Conservation (phyloP, 2,329 filamentous ascomycete species). For the Ascosphaera apis region DNA sequence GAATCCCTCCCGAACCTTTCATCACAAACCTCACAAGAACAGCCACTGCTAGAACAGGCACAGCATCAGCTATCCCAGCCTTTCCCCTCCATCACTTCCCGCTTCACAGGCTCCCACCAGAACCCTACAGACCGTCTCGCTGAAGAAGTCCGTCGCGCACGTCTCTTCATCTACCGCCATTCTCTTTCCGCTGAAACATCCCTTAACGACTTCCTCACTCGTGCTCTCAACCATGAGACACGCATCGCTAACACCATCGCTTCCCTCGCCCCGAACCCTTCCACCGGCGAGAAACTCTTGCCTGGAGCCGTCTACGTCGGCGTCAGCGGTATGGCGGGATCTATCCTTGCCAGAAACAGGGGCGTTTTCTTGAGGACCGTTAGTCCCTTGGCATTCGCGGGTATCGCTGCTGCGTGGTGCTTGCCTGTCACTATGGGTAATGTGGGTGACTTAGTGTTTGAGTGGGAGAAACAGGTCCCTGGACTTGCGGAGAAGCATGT, state of each 20-base stretch:
- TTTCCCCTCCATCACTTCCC: neutral
- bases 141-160: slow-evolving; percentile 53
- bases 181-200: slow-evolving; percentile 54
- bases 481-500: slow-evolving; percentile 63
- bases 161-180: slow-evolving; percentile 58
- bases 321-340: slow-evolving; percentile 84
- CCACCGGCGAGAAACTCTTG: slow-evolving; percentile 71
- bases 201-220: slow-evolving; percentile 62
- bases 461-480: slow-evolving; percentile 77
- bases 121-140: slow-evolving; percentile 82
- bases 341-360: slow-evolving; percentile 71
- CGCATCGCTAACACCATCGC: slow-evolving; percentile 77
- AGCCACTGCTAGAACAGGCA: slow-evolving; percentile 2
- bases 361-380: slow-evolving; percentile 59
- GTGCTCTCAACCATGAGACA: slow-evolving; percentile 63
- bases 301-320: slow-evolving; percentile 81
- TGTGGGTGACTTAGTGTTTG: slow-evolving; percentile 66
- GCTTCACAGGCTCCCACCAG: slow-evolving; percentile 7
- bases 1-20: neutral
- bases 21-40: slow-evolving; percentile 1
- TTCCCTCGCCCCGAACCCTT: slow-evolving; percentile 62
- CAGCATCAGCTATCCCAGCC: slow-evolving; percentile 1
- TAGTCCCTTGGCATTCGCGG: slow-evolving; percentile 55
- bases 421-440: slow-evolving; percentile 81
- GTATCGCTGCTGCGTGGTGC: slow-evolving; percentile 63